Evolutionary conservation across 768 basidiomycete genomes (phyloP), one percentile per base, ranked within the genome.

Genomic region (Rhodotorula diobovata): DNA sequence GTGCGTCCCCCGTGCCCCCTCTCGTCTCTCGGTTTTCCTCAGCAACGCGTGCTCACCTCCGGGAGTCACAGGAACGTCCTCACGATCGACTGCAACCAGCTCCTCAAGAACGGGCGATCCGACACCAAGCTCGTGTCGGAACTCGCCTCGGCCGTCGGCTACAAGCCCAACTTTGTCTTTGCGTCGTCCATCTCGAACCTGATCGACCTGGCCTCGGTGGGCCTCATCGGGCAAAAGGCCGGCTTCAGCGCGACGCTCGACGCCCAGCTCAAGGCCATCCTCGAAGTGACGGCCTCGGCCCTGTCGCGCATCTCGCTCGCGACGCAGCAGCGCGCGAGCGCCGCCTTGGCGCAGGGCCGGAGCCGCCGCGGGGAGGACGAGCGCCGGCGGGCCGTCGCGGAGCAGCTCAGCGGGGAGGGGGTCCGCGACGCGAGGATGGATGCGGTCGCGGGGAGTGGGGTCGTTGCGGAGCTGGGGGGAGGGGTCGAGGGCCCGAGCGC

Each of bases 191-290:
- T 91, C 78, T 90, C 86, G 76, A 89, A 86, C 72, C 81, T 98
- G 67, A 86, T 97, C 71, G 95, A 98, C 79, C 84, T 98, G n/a
- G 93, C 91, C 2, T 89, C 88, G 68, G 86, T 93, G 54, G 94
- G 94, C 3, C 78, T 98, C n/a, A 96, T 96, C 75, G 96, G 96
- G 6, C 92, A 96, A 78, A 97, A 97, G 82, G 94, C 90, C 34
- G 93, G 96, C 28, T 82, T 97, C 73, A 88, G 87, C 60, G 88
- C 85, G 50, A 88, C 92, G 6, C 82, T 93, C 23, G 82, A 86
- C 28, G 89, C 91, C 54, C 92, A 97, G 80, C 82, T 97, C 55
- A 89, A 89, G 76, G 85, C 69, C 76, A 86, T 99, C 50, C 85
- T 99, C 15, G 86, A 88, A 57, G 88, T 93, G 18, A 89, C 90